Evolutionary conservation across 2,329 filamentous ascomycete genomes (phyloP).

Genomic region (Colletotrichum godetiae): DNA sequence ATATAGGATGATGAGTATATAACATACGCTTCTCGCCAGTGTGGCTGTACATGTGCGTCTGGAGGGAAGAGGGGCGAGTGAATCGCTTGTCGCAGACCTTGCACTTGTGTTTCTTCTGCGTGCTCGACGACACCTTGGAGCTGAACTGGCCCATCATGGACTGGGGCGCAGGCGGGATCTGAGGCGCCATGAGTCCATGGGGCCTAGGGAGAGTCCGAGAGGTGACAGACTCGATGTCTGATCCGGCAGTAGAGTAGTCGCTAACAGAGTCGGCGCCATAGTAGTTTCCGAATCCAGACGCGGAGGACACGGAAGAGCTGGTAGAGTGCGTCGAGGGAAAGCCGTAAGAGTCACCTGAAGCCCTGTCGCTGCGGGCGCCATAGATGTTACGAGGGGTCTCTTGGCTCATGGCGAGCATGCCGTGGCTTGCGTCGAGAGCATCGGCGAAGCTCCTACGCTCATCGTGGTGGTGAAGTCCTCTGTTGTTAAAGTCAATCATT

Average conservation of each 20-base stretch:
- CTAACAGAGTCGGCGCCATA: conserved; percentile 92
- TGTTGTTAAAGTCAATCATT: conserved; percentile 69
- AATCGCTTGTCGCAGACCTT: conserved; percentile 99
- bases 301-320: conserved; percentile 93
- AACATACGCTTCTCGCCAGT: conserved; percentile 97
- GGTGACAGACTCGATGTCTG: conserved; percentile 84
- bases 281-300: conserved; percentile 84
- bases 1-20: neutral
- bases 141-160: conserved; percentile 99
- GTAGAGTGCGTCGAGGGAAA: conserved; percentile 88
- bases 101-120: conserved; percentile 99
- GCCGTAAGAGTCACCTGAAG: conserved; percentile 87
- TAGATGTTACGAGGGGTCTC: conserved; percentile 94
- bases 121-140: conserved; percentile 94
- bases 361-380: conserved; percentile 74
- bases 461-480: conserved; percentile 51
- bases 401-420: conserved; percentile 96
- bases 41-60: conserved; percentile 99
- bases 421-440: conserved; percentile 90
- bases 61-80: conserved; percentile 90
- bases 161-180: conserved; percentile 84
- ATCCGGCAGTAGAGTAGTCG: conserved; percentile 91
- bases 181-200: conserved; percentile 69
- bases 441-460: conserved; percentile 82
- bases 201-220: conserved; percentile 88